These are phyloP conservation scores for Cryptococcus depauperatus DNA, from an alignment of 1,284 basidiomycete species.

Conservation along the genomic window DNA sequence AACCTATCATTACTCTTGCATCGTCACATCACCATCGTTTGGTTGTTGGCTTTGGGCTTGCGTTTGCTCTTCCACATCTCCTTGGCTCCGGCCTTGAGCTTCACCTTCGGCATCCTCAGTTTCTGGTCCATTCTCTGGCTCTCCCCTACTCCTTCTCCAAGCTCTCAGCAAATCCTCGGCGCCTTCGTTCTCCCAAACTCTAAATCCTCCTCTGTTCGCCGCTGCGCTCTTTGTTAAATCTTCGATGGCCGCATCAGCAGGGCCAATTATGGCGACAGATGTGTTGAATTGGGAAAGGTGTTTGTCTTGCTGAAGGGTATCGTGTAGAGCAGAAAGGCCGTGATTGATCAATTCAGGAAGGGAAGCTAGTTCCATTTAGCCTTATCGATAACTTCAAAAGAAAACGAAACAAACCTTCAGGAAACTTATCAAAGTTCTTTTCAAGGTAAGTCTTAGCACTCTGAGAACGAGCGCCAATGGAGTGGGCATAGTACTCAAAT, in stretches of 20 bases:
- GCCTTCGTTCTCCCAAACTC: constrained; percentile 49
- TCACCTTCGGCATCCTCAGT: constrained; percentile 19
- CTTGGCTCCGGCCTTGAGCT: constrained; percentile 5
- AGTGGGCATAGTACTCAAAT: constrained; percentile 98
- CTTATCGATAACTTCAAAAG: background rate
- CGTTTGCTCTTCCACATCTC: constrained; percentile 7
- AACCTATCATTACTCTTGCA: constrained; percentile 20
- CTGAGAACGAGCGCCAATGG: constrained; percentile 93
- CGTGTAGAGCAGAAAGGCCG: constrained; percentile 83
- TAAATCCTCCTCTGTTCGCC: constrained; percentile 36
- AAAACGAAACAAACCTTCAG: constrained; percentile 56
- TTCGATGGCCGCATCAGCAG: constrained; percentile 36
- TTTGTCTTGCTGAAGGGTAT: constrained; percentile 96
- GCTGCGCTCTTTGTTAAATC: constrained; percentile 24
- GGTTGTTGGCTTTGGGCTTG: constrained; percentile 8
- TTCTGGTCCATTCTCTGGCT: constrained; percentile 39
- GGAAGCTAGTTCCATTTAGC: constrained; percentile 55
- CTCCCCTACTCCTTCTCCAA: constrained; percentile 42
- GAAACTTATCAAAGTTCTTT: constrained; percentile 81
- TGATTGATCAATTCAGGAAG: constrained; percentile 82
- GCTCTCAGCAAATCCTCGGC: constrained; percentile 62
- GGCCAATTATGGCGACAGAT: constrained; percentile 81
- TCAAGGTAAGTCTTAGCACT: constrained; percentile 98
- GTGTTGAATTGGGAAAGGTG: constrained; percentile 86
- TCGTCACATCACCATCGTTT: constrained; percentile 20